These are phyloP conservation scores for Xylaria nigripes DNA, from an alignment of 495 filamentous ascomycete species.

Conservation along the genomic window DNA sequence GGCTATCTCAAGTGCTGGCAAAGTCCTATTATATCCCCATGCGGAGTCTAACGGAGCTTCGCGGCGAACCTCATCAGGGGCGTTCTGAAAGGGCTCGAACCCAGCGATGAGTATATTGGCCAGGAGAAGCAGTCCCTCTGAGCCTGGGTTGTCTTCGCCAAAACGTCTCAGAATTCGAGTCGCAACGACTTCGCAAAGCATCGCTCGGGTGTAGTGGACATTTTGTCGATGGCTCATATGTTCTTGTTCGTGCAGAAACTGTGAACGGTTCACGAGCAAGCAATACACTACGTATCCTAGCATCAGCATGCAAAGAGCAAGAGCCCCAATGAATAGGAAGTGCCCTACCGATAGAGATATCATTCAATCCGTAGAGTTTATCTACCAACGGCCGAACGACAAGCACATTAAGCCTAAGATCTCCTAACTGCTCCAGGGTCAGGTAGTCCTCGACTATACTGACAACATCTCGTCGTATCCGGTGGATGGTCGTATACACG, in stretches of 20 bases:
- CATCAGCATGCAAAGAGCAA: conserved; percentile 12
- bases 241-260: conserved; percentile 59
- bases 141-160: conserved; percentile 57
- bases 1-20: conserved; percentile 62
- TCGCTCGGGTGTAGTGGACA: conserved; percentile 57
- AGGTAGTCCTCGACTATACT: conserved; percentile 46
- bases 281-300: conserved; percentile 45
- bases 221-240: conserved; percentile 61
- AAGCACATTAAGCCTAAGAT: conserved; percentile 60
- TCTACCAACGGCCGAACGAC: conserved; percentile 63
- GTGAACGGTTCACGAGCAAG: conserved; percentile 60
- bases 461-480: conserved; percentile 44
- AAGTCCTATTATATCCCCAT: conserved; percentile 49
- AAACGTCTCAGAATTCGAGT: conserved; percentile 56
- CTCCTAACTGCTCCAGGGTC: conserved; percentile 56
- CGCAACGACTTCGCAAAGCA: conserved; percentile 61
- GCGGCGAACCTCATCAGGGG: conserved; percentile 47
- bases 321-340: neutral
- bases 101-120: conserved; percentile 64
- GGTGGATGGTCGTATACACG: conserved; percentile 46
- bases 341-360: conserved; percentile 52
- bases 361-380: conserved; percentile 57
- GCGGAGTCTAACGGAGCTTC: conserved; percentile 38
- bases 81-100: conserved; percentile 66
- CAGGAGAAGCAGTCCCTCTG: conserved; percentile 54